Conservation (phyloP, 1,284 basidiomycete species). For the Malassezia restricta region DNA sequence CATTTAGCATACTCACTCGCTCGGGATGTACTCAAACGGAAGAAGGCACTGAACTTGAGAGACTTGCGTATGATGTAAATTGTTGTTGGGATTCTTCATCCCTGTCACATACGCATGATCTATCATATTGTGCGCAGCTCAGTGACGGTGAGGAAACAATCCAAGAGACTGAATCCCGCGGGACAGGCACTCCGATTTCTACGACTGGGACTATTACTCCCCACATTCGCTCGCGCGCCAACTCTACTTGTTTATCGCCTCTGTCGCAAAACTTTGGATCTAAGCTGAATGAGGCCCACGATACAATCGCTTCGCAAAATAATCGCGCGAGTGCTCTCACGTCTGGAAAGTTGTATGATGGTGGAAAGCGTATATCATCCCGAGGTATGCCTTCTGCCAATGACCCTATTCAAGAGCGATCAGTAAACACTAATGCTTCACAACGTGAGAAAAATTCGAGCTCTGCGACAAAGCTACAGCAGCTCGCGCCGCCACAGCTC, state of each 20-base stretch:
- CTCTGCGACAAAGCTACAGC: no score
- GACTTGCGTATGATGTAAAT: neutral
- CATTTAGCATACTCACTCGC: constrained; percentile 2
- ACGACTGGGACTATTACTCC: constrained; percentile 7
- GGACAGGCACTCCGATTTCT: neutral
- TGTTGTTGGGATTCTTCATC: neutral
- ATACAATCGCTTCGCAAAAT: neutral
- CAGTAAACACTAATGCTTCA: no score
- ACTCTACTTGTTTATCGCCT: neutral
- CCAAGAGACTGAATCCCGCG: neutral
- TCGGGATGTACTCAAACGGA: neutral
- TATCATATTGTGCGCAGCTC: neutral
- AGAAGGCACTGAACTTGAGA: neutral
- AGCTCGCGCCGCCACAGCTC: no score
- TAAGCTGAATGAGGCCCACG: neutral
- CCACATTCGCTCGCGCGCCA: constrained; percentile 5
- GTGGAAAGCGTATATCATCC: no score
- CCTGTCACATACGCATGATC: neutral
- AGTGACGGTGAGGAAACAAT: neutral
- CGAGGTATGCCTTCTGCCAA: no score
- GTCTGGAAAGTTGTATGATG: no score
- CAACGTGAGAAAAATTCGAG: no score
- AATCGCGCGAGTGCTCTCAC: no score
- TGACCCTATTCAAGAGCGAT: no score
- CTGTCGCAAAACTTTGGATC: neutral